These are phyloP conservation scores for Phaffia tasmanica DNA, from an alignment of 768 basidiomycete genomes.

Conservation along the genomic window DNA sequence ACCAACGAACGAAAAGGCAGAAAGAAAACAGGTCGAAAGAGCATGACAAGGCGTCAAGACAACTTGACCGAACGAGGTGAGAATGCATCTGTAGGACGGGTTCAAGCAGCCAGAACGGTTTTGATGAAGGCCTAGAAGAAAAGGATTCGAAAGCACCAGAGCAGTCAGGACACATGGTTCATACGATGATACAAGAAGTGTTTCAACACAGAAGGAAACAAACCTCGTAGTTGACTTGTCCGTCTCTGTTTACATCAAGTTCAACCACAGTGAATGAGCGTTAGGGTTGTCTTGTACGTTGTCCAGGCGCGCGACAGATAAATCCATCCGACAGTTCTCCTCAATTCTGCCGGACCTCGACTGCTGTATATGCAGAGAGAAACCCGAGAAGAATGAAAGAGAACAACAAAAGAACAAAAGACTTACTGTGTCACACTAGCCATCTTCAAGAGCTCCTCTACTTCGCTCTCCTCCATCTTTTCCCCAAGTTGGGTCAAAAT, in stretches of 20 bases:
- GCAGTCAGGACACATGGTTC: conserved; percentile 28
- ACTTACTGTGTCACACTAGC: conserved; percentile 80
- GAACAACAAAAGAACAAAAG: neutral
- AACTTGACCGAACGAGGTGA: conserved; percentile 33
- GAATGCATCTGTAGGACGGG: conserved; percentile 35
- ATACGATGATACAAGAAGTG: conserved; percentile 46
- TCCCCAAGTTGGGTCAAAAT: conserved; percentile 93
- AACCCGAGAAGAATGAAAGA: neutral
- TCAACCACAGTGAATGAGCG: conserved; percentile 3
- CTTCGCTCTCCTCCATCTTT: conserved; percentile 96
- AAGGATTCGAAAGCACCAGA: conserved; percentile 35
- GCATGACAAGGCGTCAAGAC: conserved; percentile 38
- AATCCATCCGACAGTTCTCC: neutral
- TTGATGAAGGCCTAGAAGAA: conserved; percentile 37
- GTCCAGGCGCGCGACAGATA: neutral
- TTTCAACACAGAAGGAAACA: conserved; percentile 27
- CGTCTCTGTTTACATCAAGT: conserved; percentile 52
- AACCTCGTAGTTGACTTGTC: conserved; percentile 90
- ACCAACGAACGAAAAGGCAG: neutral
- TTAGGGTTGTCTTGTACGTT: neutral
- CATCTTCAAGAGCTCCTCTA: conserved; percentile 92
- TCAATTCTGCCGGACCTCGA: conserved; percentile 16
- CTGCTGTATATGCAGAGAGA: neutral
- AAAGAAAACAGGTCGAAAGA: conserved; percentile 25
- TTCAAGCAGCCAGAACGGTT: conserved; percentile 51